Evolutionary conservation across 768 basidiomycete species (phyloP).

Genomic region (Pleurotus tuoliensis): DNA sequence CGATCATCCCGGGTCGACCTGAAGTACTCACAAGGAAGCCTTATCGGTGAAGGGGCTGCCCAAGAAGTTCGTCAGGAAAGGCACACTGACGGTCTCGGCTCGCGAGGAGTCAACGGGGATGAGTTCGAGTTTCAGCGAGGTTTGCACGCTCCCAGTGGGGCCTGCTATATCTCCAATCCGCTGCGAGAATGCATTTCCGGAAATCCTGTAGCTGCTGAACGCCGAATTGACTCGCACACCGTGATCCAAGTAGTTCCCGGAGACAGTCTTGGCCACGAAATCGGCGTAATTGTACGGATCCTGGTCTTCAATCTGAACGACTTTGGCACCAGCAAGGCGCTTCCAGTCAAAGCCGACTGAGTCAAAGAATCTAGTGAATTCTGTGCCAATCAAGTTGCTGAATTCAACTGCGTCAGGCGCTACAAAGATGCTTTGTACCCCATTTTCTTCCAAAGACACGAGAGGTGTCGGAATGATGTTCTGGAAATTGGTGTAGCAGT

Average conservation of each 20-base stretch:
- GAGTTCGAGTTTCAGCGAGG: constrained; percentile 43
- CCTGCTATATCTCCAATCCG: constrained; percentile 55
- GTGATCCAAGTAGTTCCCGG: constrained; percentile 62
- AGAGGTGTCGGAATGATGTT: constrained; percentile 57
- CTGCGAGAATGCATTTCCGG: constrained; percentile 47
- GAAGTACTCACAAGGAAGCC: constrained; percentile 42
- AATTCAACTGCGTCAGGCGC: constrained; percentile 53
- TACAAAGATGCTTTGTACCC: constrained; percentile 44
- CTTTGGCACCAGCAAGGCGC: constrained; percentile 56
- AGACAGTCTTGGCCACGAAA: constrained; percentile 51
- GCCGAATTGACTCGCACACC: constrained; percentile 61
- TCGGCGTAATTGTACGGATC: constrained; percentile 54
- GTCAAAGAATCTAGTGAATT: constrained; percentile 44
- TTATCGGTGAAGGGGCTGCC: constrained; percentile 48
- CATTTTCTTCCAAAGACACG: constrained; percentile 46
- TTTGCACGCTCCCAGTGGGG: constrained; percentile 41
- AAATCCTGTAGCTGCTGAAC: constrained; percentile 54
- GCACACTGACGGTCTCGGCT: constrained; percentile 46
- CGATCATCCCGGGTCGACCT: background rate
- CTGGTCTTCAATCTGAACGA: constrained; percentile 50
- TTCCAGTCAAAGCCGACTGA: constrained; percentile 52
- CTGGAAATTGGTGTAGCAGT: constrained; percentile 51
- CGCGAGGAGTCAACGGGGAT: constrained; percentile 42
- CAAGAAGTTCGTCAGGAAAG: constrained; percentile 45
- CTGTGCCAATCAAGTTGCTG: constrained; percentile 39